These are phyloP conservation scores for Pseudogymnoascus sp. DNA, from an alignment of 2,329 filamentous ascomycete genomes.

Conservation along the genomic window DNA sequence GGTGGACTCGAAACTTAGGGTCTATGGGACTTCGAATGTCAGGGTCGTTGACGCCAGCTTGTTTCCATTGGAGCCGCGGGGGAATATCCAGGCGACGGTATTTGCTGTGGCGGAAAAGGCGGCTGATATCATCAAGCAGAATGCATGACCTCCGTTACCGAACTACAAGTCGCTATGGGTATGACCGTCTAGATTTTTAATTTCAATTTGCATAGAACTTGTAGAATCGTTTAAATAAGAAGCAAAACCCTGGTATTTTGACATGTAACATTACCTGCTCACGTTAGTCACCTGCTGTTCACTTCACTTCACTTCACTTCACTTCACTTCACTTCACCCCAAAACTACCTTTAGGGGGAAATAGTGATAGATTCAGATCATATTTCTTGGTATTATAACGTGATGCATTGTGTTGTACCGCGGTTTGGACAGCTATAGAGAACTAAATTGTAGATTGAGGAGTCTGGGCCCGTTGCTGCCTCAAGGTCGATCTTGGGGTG, in stretches of 20 bases:
- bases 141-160: neutral
- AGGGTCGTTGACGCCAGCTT: slow-evolving; percentile 13
- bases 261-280: neutral
- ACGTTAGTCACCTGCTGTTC: neutral
- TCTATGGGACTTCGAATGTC: slow-evolving; percentile 12
- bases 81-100: slow-evolving; percentile 7
- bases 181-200: neutral
- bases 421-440: too few relatives aligned
- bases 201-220: neutral
- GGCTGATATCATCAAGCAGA: slow-evolving; percentile 12
- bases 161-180: neutral
- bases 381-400: too few relatives aligned
- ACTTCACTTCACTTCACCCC: too few relatives aligned
- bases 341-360: too few relatives aligned
- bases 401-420: too few relatives aligned
- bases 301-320: too few relatives aligned
- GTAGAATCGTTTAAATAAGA: neutral
- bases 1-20: slow-evolving; percentile 10
- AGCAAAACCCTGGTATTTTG: neutral
- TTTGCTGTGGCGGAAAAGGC: slow-evolving; percentile 13
- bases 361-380: neutral
- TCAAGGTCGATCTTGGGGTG: too few relatives aligned
- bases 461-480: too few relatives aligned
- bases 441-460: too few relatives aligned
- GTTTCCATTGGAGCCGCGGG: slow-evolving; percentile 12